A percentile compares a stretch with the other conserved stretches of the same genome.
Evolutionary conservation across 495 filamentous ascomycete genomes (phyloP).

Genomic region (Physcia stellaris): DNA sequence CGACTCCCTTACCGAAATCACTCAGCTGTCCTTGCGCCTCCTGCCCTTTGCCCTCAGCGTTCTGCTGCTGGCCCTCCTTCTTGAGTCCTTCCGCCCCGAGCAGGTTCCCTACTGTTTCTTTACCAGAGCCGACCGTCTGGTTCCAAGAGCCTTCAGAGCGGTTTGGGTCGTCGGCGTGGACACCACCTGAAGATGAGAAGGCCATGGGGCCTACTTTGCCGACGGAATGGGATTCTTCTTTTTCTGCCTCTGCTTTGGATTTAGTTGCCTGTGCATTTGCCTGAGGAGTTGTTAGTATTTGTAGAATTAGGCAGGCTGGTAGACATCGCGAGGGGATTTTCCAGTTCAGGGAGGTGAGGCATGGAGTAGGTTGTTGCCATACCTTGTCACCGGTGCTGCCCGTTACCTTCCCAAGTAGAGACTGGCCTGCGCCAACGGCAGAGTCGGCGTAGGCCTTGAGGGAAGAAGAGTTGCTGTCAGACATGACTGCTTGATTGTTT

Average conservation of each 20-base stretch:
- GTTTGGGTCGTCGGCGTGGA: conserved; percentile 59
- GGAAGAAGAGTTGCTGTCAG: conserved; percentile 56
- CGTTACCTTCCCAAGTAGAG: conserved; percentile 55
- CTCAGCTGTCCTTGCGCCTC: conserved; percentile 76
- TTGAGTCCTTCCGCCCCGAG: conserved; percentile 65
- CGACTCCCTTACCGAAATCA: conserved; percentile 57
- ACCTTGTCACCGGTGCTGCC: conserved; percentile 59
- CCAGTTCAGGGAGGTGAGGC: background rate
- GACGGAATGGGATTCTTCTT: conserved; percentile 58
- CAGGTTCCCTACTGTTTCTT: conserved; percentile 66
- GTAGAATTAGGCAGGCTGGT: background rate
- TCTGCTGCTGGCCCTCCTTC: conserved; percentile 61
- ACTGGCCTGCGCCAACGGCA: conserved; percentile 62
- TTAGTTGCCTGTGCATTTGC: conserved; percentile 42
- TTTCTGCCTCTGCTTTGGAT: conserved; percentile 44
- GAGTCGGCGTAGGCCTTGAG: conserved; percentile 69
- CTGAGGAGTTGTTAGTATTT: conserved; percentile 11
- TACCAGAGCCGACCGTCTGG: conserved; percentile 73
- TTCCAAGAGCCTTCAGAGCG: conserved; percentile 64
- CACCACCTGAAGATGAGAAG: conserved; percentile 53
- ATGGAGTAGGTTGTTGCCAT: conserved; percentile 14
- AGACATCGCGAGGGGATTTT: background rate
- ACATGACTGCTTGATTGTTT: too few relatives aligned
- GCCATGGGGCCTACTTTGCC: conserved; percentile 56
- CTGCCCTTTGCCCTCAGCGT: conserved; percentile 61